Conservation (phyloP, 176 grass and related monocot genomes). For the Pontederia paniculata region DNA sequence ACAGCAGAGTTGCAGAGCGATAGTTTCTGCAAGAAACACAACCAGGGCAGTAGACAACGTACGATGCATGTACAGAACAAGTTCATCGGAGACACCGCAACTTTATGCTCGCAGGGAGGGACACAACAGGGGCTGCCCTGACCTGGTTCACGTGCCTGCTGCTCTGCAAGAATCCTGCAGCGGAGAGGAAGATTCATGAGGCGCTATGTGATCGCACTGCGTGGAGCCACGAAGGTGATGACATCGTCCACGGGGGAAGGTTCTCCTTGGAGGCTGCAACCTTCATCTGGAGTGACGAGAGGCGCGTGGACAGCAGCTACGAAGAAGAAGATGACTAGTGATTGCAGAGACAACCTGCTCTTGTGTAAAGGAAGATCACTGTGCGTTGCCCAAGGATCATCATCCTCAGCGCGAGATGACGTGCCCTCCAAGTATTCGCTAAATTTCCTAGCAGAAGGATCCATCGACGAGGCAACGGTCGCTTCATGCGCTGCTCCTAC, state of each 20-base stretch:
- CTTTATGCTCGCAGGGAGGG: constrained; percentile 8
- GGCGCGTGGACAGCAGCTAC: too few species aligned
- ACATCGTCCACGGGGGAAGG: constrained; percentile 61
- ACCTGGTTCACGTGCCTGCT: constrained; percentile 10
- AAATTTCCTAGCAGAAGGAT: too few species aligned
- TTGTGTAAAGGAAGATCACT: too few species aligned
- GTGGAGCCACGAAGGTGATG: constrained; percentile 74
- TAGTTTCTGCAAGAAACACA: too few species aligned
- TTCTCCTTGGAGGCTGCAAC: constrained; percentile 59
- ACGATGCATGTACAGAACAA: not conserved
- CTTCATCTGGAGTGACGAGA: constrained; percentile 50
- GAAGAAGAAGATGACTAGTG: too few species aligned
- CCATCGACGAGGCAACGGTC: too few species aligned
- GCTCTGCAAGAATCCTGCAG: not conserved
- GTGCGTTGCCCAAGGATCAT: too few species aligned
- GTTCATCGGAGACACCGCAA: constrained; percentile 11
- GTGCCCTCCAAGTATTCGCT: too few species aligned
- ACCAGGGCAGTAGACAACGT: not conserved
- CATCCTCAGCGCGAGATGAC: too few species aligned
- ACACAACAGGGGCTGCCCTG: constrained; percentile 9
- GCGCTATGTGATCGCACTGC: constrained; percentile 72
- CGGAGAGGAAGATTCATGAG: not conserved
- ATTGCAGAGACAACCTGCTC: too few species aligned
- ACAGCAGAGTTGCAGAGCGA: too few species aligned
- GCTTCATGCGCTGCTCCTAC: too few species aligned